Evolutionary conservation across 2,329 filamentous ascomycete species (phyloP).

Genomic region (Aspergillus latus): DNA sequence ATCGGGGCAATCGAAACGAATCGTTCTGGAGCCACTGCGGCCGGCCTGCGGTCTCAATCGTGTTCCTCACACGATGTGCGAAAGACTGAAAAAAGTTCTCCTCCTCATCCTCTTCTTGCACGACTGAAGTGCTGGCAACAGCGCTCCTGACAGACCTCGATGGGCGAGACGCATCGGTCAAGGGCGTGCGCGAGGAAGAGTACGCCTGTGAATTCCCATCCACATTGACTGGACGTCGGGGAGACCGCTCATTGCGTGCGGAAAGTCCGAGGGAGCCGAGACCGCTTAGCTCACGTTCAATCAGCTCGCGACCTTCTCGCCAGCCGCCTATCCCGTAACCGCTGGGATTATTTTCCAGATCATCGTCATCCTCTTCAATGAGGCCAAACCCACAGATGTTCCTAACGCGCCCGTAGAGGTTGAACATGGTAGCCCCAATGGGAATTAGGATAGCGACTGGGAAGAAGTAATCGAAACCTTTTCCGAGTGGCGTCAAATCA

Average conservation of each 20-base stretch:
- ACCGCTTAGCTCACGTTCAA: constrained; percentile 78
- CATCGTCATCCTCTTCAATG: constrained; percentile 70
- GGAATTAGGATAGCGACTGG: constrained; percentile 85
- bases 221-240: constrained; percentile 28
- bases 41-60: constrained; percentile 76
- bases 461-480: constrained; percentile 84
- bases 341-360: constrained; percentile 59
- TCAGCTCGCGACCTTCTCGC: constrained; percentile 87
- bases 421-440: constrained; percentile 81
- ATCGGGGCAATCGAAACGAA: constrained; percentile 73
- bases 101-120: constrained; percentile 68
- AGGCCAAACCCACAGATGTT: constrained; percentile 76
- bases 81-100: constrained; percentile 83
- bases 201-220: constrained; percentile 29
- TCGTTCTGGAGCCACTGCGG: constrained; percentile 80
- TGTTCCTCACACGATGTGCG: constrained; percentile 84
- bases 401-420: constrained; percentile 79
- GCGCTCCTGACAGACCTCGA: constrained; percentile 34
- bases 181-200: constrained; percentile 37
- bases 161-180: constrained; percentile 30
- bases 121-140: constrained; percentile 37
- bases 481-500: constrained; percentile 76
- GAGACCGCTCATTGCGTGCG: constrained; percentile 33
- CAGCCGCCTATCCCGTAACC: constrained; percentile 78
- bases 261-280: constrained; percentile 49